Evolutionary conservation across 352 stramenopile species (phyloP), one percentile per base, ranked within the genome.

Genomic region (Pythium dissimile): DNA sequence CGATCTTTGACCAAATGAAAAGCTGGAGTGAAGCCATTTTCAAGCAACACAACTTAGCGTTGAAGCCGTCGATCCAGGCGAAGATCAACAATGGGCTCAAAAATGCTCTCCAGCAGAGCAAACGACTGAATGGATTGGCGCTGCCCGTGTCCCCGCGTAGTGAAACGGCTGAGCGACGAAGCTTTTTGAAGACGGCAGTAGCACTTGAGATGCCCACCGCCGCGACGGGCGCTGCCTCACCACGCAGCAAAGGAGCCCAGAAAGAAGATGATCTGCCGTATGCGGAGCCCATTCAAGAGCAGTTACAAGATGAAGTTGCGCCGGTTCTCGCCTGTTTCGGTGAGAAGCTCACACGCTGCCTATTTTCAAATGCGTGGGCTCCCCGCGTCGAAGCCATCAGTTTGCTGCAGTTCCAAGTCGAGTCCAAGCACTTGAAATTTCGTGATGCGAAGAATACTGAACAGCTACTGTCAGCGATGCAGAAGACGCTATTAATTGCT

Each of bases 1-100:
- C 79, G 3, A 84, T 89, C 16, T 87, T 75, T 27, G 83, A 91
- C 20, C 80, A 92, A 20, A 86, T 84, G 30, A 84, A 90, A 32
- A 83, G 59, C 55, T 93, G 78, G 74, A 78, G 65, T 6, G 84
- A 91, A 39, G 80, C 77, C 2, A 69, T 89, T 21, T 86, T 93
- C 41, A 86, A 86, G 30, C 72, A 90, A 55, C 72, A 91, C 23
- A 86, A 86, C 26, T 59, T 86, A 21, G 53, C 61, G 8, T 46
- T 90, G 2, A 93, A 93, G 47, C 80, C 84, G 0, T 88, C 81
- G 0, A 84, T 92, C 18, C 81, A 90, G 35, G 81, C 77, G 0
- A 92, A 88, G 62, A 90, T 93, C 70, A 91, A 92, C 64, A 92
- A 76, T 18, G 81, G 84, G 18, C 64, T 92, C 9, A 86, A 83